These are phyloP conservation scores for Silybum marianum DNA, from an alignment of 129 eudicot species.

Conservation along the genomic window DNA sequence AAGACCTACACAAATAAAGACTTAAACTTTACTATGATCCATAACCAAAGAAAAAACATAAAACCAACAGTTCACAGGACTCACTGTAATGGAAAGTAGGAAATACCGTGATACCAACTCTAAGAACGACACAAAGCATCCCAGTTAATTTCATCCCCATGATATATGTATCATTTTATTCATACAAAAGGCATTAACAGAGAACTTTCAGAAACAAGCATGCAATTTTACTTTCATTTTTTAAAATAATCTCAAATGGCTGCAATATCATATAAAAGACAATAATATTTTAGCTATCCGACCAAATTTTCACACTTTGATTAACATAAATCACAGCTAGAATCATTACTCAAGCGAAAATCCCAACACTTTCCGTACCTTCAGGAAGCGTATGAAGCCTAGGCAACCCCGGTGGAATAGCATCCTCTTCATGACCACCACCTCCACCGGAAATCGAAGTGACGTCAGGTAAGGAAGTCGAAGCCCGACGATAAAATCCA, in stretches of 20 bases:
- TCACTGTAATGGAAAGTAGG: background rate
- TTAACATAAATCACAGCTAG: background rate
- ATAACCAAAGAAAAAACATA: background rate
- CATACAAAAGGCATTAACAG: background rate
- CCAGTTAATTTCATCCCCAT: slow-evolving; percentile 5
- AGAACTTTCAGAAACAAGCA: background rate
- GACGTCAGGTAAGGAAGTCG: slow-evolving; percentile 74
- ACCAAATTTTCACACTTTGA: background rate
- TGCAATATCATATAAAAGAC: background rate
- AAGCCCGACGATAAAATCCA: slow-evolving; percentile 50
- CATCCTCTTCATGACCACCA: slow-evolving; percentile 45
- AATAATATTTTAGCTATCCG: background rate
- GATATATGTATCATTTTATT: background rate
- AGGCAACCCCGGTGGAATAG: slow-evolving; percentile 75
- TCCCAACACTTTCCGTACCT: slow-evolving; percentile 47
- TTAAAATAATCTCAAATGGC: background rate
- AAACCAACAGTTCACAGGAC: background rate
- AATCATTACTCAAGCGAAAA: background rate
- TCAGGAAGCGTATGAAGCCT: slow-evolving; percentile 71
- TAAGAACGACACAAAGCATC: too few relatives aligned
- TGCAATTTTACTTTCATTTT: background rate
- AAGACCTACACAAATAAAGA: background rate
- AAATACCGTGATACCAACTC: too few relatives aligned
- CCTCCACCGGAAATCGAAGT: slow-evolving; percentile 41
- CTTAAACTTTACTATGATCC: background rate